Percentiles rank a stretch among this genome's conserved stretches.
Conservation (phyloP, 768 basidiomycete species). For the Dendrothele bispora region DNA sequence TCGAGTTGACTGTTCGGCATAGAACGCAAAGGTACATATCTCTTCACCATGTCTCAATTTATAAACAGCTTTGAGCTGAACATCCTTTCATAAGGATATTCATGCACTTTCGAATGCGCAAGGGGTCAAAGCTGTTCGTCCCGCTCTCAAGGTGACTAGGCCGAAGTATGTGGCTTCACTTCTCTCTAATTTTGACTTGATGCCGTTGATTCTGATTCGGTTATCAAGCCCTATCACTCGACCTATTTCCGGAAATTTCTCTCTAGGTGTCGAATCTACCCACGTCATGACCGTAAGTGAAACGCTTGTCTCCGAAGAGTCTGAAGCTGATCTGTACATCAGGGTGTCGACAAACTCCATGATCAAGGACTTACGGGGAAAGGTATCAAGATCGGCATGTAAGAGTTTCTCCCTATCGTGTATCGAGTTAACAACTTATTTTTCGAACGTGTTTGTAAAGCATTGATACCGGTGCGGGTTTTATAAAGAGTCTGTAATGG, state of each 20-base stretch:
- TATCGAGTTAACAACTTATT: neutral
- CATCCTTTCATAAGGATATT: constrained; percentile 39
- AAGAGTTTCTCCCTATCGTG: constrained; percentile 24
- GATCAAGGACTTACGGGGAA: constrained; percentile 59
- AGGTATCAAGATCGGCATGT: constrained; percentile 71
- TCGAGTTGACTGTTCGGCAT: neutral
- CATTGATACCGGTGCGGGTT: neutral
- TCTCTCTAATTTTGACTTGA: no score
- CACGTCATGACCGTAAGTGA: constrained; percentile 54
- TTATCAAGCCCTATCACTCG: constrained; percentile 41
- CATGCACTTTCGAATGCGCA: constrained; percentile 40
- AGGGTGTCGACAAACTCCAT: constrained; percentile 68
- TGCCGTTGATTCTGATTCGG: constrained; percentile 21
- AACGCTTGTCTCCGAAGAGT: neutral
- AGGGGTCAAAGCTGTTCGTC: constrained; percentile 61
- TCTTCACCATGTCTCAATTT: neutral
- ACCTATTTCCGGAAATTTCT: constrained; percentile 39
- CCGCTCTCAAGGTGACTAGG: constrained; percentile 41
- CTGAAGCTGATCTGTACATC: neutral
- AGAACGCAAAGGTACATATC: constrained; percentile 27
- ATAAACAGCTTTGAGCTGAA: neutral
- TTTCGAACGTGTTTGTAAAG: neutral
- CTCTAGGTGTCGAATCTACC: constrained; percentile 48
- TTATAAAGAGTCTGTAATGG: neutral
- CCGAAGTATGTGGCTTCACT: constrained; percentile 36